Base-by-base conservation (phyloP, 306 rosid species). In the Ammopiptanthus mongolicus region DNA sequence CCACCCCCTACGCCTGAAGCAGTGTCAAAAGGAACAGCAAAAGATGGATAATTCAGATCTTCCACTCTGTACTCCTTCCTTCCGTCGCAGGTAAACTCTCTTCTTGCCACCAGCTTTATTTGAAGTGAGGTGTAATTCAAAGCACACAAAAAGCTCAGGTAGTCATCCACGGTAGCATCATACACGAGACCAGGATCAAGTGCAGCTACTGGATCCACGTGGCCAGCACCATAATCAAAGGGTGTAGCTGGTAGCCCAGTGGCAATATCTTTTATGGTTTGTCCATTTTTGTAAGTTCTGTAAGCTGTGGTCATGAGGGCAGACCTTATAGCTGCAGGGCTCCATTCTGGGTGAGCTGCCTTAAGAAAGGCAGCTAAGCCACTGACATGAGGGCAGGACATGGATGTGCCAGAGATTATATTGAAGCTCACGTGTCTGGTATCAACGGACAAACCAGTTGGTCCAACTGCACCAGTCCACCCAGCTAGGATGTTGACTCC, bases 271-370 rank as follows among this genome's bases (percentile, higher is more conserved):
- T 13, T 17, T 44, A 95, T 74, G 74, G 83, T 23, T 79, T 74
- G 75, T 5, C 96, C 96, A 75, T 55, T 76, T 82, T 82, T 87
- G 83, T 90, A 90, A 14, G 80, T 46, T 39, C 84, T 62, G 79
- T 95, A 90, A 18, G 98, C 79, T 36, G 98, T 95, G 68, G 98
- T 95, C 98, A 95, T 90, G 77, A 95, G 90, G 23, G 98, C 98
- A 10, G 98, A 95, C 82, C 69, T 87, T 71, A 95, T 88, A 41
- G 89, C 91, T 10, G 96, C 96, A 29, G 98, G 97, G 72, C 92
- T 91, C 98, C 98, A 95, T 33, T 88, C 96, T 1, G 85, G 89
- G 74, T 88, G 93, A 70, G 84, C 88, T 10, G 87, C 96, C 77
- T 88, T 95, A 48, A 95, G 39, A 48, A 91, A 84, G 47, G 97